Percentiles rank a stretch among this genome's conserved stretches.
Evolutionary conservation across 2,329 filamentous ascomycete genomes (phyloP).

Genomic region (Hymenoscyphus fraxineus): DNA sequence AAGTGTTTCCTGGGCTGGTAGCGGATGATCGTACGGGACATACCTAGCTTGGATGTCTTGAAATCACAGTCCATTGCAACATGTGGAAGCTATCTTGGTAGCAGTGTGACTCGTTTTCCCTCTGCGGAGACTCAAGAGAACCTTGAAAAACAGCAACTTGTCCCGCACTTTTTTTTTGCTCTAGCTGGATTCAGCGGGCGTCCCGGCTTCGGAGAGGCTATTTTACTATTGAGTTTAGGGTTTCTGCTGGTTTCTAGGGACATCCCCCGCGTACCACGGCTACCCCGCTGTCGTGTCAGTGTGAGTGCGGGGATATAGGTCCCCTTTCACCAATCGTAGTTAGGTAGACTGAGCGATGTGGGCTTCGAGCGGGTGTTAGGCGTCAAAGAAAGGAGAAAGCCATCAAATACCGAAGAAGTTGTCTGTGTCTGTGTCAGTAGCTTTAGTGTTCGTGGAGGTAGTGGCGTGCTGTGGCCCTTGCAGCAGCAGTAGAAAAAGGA

Average conservation of each 20-base stretch:
- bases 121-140: too few relatives aligned
- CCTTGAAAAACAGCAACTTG: too few relatives aligned
- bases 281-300: not conserved
- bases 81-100: not conserved
- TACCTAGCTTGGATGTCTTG: not conserved
- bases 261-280: not conserved
- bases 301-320: not conserved
- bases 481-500: not conserved
- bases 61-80: not conserved
- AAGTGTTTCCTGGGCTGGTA: not conserved
- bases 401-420: not conserved
- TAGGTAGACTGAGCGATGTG: not conserved
- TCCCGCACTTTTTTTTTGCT: too few relatives aligned
- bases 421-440: not conserved
- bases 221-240: not conserved
- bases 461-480: not conserved
- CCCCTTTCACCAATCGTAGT: not conserved
- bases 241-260: not conserved
- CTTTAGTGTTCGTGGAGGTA: not conserved
- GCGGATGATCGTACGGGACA: not conserved
- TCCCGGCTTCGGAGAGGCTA: not conserved
- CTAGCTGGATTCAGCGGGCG: not conserved
- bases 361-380: not conserved
- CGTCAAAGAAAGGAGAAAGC: not conserved
- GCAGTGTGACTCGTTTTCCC: not conserved